phyloP scores from a whole-genome alignment of 805 yeast genomes.

The Saccharomycodes ludwigii region DNA sequence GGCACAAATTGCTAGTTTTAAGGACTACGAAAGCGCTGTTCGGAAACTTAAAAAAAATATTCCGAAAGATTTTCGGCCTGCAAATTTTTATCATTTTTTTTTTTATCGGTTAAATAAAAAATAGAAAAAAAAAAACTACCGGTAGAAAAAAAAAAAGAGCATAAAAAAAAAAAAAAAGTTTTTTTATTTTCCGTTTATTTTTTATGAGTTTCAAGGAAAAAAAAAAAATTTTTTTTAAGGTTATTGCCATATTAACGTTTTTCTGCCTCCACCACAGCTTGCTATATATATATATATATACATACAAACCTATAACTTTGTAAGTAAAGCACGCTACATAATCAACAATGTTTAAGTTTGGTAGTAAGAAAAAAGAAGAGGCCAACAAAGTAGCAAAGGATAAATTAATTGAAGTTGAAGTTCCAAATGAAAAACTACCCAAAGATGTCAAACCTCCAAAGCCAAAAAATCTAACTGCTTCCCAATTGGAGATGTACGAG shows the following conservation, averaged over 20 bases:
- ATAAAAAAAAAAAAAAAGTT: too few relatives aligned
- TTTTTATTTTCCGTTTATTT: neutral
- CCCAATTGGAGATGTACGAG: slow-evolving; percentile 49
- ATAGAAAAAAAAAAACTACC: too few relatives aligned
- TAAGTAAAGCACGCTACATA: neutral
- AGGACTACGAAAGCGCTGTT: too few relatives aligned
- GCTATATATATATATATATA: too few relatives aligned
- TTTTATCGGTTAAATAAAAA: too few relatives aligned
- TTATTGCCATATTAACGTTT: neutral
- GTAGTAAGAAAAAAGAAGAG: slow-evolving; percentile 16
- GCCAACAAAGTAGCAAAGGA: slow-evolving; percentile 12
- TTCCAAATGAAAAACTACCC: slow-evolving; percentile 51
- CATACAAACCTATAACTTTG: neutral
- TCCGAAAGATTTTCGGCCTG: too few relatives aligned
- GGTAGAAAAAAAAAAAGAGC: too few relatives aligned
- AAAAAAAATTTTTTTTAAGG: neutral
- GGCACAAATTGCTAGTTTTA: too few relatives aligned
- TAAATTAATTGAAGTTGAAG: slow-evolving; percentile 20
- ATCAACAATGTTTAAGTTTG: slow-evolving; percentile 16
- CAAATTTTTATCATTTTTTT: too few relatives aligned
- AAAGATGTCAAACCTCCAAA: slow-evolving; percentile 38
- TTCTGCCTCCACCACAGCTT: neutral
- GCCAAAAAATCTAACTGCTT: slow-evolving; percentile 32
- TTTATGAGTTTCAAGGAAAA: neutral
- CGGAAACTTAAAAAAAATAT: too few relatives aligned